Evolutionary conservation across 495 filamentous ascomycete species (phyloP).

Genomic region (Daldinia loculata): DNA sequence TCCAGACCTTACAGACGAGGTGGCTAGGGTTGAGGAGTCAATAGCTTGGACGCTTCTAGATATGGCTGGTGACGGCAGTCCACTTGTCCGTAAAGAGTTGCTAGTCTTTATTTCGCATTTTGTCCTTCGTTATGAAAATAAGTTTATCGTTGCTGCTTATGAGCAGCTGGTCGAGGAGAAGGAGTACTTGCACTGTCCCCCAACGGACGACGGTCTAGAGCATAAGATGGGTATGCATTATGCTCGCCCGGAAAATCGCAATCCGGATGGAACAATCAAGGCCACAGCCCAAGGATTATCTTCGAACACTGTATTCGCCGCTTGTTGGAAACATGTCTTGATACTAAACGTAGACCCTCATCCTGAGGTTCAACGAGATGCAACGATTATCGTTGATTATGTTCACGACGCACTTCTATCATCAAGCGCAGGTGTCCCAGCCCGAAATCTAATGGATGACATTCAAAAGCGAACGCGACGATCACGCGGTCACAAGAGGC

Average conservation of each 20-base stretch:
- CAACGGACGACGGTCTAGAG: constrained; percentile 61
- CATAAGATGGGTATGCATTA: constrained; percentile 66
- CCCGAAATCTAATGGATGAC: constrained; percentile 78
- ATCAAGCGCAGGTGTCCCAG: constrained; percentile 74
- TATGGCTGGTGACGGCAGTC: constrained; percentile 90
- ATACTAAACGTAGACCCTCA: constrained; percentile 93
- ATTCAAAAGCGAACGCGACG: constrained; percentile 69
- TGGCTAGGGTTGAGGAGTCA: constrained; percentile 86
- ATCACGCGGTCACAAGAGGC: constrained; percentile 58
- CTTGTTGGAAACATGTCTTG: constrained; percentile 92
- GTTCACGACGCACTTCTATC: constrained; percentile 79
- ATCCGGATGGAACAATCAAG: constrained; percentile 60
- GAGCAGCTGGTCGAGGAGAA: constrained; percentile 90
- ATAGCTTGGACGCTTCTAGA: constrained; percentile 84
- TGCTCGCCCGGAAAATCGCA: constrained; percentile 58
- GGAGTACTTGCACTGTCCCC: constrained; percentile 64
- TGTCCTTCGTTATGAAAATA: constrained; percentile 87
- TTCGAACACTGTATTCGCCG: constrained; percentile 86
- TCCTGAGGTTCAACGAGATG: constrained; percentile 88
- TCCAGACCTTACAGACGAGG: constrained; percentile 88
- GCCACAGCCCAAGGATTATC: constrained; percentile 66
- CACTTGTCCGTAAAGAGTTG: constrained; percentile 90
- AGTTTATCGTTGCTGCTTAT: constrained; percentile 90
- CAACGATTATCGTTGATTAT: constrained; percentile 80
- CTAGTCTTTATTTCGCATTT: constrained; percentile 94